Base-by-base conservation (phyloP, 495 filamentous ascomycete genomes). In the Trypethelium eluteriae region DNA sequence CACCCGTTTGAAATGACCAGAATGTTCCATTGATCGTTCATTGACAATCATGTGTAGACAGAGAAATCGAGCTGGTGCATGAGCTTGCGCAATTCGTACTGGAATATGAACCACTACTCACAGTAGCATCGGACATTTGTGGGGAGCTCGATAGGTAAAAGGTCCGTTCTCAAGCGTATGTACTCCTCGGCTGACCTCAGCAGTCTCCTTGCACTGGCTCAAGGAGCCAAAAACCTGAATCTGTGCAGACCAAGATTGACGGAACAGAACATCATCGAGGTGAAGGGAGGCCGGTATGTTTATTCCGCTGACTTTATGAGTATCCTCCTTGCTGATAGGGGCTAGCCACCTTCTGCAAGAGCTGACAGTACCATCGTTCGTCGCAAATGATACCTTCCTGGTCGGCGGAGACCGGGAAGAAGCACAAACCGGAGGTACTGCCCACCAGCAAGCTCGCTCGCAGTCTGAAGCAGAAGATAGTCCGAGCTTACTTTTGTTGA, bases 31-130 rank as follows among this genome's bases (percentile, higher is more conserved):
- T 36, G 53, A 59, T 6, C 10, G 32, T 5, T 10, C 14, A 18
- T 9, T 38, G 25, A 44, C 38, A 14, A 4, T 25, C 10, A 49
- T 16, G 10, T n/a, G 10, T n/a, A 93, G 94, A 98, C 71, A 88
- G 85, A 65, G 94, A 98, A 71, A 95, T 98, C 64, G 90, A 96
- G 70, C 88, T 98, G 35, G 83, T 93, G 3, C 87, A 96, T 75
- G 81, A 87, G 14, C 82, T 98, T 39, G 86, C 90, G 1, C 85
- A 90, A 38, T 79, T 78, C 64, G 82, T 97, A 38, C 79, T 96
- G 3, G 80, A 86, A 65, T 86, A 89, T 68, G 89, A 93, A 74
- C 79, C 82, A 16, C 73, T 86, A 9, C 82, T 98, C 3, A 79
- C 84, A 5, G 70, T 77, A 7, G 85, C 87, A 34, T 94, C 91